These are phyloP conservation scores for Brassica incana DNA, from an alignment of 345 rosid genomes.

Conservation along the genomic window DNA sequence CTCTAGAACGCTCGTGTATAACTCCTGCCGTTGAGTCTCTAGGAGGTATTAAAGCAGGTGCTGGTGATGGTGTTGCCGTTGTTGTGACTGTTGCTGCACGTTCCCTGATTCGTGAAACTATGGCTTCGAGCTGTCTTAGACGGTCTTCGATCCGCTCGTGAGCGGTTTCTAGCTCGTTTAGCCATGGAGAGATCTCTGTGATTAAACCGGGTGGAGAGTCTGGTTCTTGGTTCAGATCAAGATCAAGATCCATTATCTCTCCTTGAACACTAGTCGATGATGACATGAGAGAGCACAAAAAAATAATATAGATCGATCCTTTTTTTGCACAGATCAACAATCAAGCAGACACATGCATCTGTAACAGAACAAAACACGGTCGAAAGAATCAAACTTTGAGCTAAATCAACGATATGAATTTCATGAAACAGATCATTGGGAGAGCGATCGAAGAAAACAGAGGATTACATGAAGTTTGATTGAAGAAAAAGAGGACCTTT, in stretches of 20 bases:
- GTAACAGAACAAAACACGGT: not conserved
- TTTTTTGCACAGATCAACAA: conserved; percentile 18
- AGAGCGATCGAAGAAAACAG: conserved; percentile 14
- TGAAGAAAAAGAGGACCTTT: conserved; percentile 7
- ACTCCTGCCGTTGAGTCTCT: conserved; percentile 28
- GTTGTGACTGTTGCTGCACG: conserved; percentile 24
- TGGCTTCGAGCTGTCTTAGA: conserved; percentile 54
- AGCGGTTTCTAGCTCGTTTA: conserved; percentile 48
- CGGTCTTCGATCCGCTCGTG: conserved; percentile 59
- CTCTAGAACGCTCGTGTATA: conserved; percentile 37
- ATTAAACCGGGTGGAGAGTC: conserved; percentile 35
- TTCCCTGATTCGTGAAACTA: conserved; percentile 48
- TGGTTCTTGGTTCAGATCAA: conserved; percentile 59
- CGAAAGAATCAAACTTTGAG: conserved; percentile 2
- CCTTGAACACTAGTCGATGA: conserved; percentile 35
- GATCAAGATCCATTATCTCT: conserved; percentile 55
- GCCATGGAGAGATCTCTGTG: conserved; percentile 39
- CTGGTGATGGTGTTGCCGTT: not conserved
- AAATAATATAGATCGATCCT: not conserved
- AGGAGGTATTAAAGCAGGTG: conserved; percentile 1
- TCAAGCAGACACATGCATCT: conserved; percentile 35
- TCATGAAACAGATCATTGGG: conserved; percentile 1
- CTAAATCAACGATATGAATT: not conserved
- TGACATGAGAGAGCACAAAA: conserved; percentile 13
- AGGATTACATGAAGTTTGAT: not conserved